A percentile compares a stretch with the other conserved stretches of the same genome.
These are phyloP conservation scores for Vaccinium darrowii DNA, from an alignment of 148 eudicot genomes.

Conservation along the genomic window DNA sequence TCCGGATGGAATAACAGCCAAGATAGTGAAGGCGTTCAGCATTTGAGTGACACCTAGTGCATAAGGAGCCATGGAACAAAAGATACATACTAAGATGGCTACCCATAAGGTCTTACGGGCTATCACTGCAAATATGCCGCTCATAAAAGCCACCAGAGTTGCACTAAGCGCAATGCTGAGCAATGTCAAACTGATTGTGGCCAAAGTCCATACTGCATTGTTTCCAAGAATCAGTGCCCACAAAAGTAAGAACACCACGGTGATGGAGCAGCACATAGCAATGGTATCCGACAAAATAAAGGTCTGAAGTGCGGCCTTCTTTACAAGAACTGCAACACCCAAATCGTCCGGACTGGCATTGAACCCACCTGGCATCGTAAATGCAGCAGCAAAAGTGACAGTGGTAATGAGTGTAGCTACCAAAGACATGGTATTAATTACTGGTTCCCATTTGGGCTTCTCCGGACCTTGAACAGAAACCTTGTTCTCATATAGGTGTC, in stretches of 20 bases:
- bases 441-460: neutral
- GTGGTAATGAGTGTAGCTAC: neutral
- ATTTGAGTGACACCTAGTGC: no score
- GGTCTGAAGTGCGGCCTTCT: neutral
- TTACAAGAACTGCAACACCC: neutral
- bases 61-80: no score
- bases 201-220: neutral
- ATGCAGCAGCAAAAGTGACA: neutral
- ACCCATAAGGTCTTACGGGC: neutral
- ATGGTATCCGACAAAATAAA: neutral
- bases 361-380: neutral
- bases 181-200: neutral
- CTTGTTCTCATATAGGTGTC: no score
- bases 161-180: neutral
- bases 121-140: neutral
- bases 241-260: neutral
- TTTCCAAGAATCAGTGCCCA: rapidly evolving
- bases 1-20: no score
- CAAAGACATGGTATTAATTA: neutral
- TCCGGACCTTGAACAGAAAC: neutral
- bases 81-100: neutral
- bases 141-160: neutral
- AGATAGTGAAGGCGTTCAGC: no score
- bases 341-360: neutral
- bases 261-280: neutral